phyloP scores from a whole-genome alignment of 495 filamentous ascomycete species.

The Penicillium goetzii region DNA sequence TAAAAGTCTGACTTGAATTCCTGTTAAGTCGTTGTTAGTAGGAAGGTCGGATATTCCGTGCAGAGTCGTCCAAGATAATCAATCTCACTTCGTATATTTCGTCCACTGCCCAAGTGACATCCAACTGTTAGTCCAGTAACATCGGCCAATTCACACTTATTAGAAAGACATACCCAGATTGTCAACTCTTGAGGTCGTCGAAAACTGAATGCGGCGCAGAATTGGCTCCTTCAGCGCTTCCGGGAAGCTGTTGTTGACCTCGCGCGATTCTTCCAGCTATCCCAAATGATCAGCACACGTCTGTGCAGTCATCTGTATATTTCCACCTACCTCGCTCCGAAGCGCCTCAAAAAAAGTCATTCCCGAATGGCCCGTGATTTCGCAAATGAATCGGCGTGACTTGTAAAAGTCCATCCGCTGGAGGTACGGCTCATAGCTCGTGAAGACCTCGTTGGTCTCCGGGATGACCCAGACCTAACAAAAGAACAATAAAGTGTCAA shows the following conservation, averaged over 20 bases:
- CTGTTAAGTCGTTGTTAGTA: slow-evolving; percentile 52
- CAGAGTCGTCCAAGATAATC: background rate
- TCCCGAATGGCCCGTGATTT: slow-evolving; percentile 91
- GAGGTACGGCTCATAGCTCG: slow-evolving; percentile 86
- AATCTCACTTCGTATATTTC: slow-evolving; percentile 63
- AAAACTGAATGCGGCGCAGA: slow-evolving; percentile 86
- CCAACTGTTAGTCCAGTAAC: slow-evolving; percentile 26
- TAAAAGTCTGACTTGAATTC: slow-evolving; percentile 95
- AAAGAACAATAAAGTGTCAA: background rate
- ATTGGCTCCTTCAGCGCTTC: slow-evolving; percentile 91
- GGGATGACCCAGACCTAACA: slow-evolving; percentile 86
- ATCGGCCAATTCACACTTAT: background rate
- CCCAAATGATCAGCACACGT: slow-evolving; percentile 9
- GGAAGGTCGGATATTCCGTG: background rate
- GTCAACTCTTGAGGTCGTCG: slow-evolving; percentile 87
- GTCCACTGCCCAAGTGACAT: slow-evolving; percentile 56
- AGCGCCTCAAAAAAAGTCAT: slow-evolving; percentile 93
- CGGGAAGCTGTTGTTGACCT: slow-evolving; percentile 89
- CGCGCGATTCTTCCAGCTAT: slow-evolving; percentile 80
- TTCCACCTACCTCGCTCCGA: slow-evolving; percentile 80
- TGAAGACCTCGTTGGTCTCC: slow-evolving; percentile 88
- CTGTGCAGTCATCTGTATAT: background rate
- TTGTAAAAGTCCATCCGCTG: slow-evolving; percentile 90
- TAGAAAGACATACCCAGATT: slow-evolving; percentile 67
- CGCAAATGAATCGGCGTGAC: slow-evolving; percentile 90